phyloP scores from a whole-genome alignment of 176 grass and related monocot species.

The Zea luxurians region DNA sequence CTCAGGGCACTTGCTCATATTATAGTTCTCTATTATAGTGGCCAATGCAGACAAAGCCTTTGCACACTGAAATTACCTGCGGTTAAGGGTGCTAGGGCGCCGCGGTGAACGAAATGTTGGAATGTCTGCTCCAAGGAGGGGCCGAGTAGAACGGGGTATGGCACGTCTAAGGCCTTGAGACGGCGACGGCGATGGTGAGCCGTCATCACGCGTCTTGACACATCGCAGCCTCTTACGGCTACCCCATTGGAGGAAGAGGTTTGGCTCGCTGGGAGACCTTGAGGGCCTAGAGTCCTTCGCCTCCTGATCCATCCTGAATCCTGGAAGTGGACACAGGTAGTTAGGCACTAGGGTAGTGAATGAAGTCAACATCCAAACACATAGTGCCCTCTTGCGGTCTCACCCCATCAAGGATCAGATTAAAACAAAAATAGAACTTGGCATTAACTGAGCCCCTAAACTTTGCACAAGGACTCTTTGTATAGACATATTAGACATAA shows the following conservation, averaged over 20 bases:
- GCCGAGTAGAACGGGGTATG: slow-evolving; percentile 43
- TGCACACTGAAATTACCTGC: slow-evolving; percentile 48
- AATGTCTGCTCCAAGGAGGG: slow-evolving; percentile 49
- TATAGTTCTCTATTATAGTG: neutral
- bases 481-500: too few relatives aligned
- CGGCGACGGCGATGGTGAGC: slow-evolving; percentile 38
- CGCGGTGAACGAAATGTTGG: slow-evolving; percentile 44
- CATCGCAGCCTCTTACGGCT: slow-evolving; percentile 72
- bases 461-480: too few relatives aligned
- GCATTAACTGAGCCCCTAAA: too few relatives aligned
- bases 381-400: neutral
- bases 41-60: neutral
- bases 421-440: neutral
- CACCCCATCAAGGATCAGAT: neutral
- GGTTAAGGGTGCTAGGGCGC: slow-evolving; percentile 56
- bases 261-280: slow-evolving; percentile 48
- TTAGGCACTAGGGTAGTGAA: neutral
- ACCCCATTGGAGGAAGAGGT: slow-evolving; percentile 74
- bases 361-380: neutral
- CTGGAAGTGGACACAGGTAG: slow-evolving; percentile 29
- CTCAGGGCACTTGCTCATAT: neutral
- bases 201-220: slow-evolving; percentile 57
- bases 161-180: slow-evolving; percentile 38
- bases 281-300: slow-evolving; percentile 40
- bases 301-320: slow-evolving; percentile 41